phyloP scores from a whole-genome alignment of 495 filamentous ascomycete genomes.

The Cairneyella variabilis region DNA sequence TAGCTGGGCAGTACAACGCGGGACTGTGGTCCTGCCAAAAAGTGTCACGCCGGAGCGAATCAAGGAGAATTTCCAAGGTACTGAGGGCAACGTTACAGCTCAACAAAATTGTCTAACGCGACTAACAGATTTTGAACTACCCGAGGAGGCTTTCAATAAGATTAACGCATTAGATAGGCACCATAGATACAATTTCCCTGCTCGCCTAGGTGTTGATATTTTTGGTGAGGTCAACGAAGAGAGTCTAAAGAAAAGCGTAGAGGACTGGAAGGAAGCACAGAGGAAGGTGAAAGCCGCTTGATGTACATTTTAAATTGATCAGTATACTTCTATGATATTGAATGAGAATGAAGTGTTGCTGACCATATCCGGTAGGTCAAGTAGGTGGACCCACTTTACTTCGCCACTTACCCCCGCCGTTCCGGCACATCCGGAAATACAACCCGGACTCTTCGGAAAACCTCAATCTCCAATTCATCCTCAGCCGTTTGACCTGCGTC shows the following conservation, averaged over 20 bases:
- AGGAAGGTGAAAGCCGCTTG: conserved; percentile 26
- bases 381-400: too few species aligned
- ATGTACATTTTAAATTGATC: too few species aligned
- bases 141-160: conserved; percentile 40
- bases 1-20: conserved; percentile 47
- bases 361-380: too few species aligned
- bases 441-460: too few species aligned
- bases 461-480: too few species aligned
- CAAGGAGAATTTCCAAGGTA: conserved; percentile 51
- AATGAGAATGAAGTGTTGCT: too few species aligned
- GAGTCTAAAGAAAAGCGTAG: conserved; percentile 39
- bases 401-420: too few species aligned
- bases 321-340: too few species aligned
- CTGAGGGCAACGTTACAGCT: neutral
- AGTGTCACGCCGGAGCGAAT: conserved; percentile 55
- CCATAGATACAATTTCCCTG: conserved; percentile 48
- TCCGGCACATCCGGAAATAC: too few species aligned
- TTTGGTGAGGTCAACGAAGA: conserved; percentile 45
- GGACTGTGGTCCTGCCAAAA: conserved; percentile 57
- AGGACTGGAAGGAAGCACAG: conserved; percentile 40
- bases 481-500: too few species aligned
- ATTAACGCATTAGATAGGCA: conserved; percentile 43
- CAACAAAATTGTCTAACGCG: neutral
- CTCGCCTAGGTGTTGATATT: conserved; percentile 46
- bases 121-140: conserved; percentile 41